Base-by-base conservation (phyloP, 345 rosid genomes). In the Laguncularia racemosa region DNA sequence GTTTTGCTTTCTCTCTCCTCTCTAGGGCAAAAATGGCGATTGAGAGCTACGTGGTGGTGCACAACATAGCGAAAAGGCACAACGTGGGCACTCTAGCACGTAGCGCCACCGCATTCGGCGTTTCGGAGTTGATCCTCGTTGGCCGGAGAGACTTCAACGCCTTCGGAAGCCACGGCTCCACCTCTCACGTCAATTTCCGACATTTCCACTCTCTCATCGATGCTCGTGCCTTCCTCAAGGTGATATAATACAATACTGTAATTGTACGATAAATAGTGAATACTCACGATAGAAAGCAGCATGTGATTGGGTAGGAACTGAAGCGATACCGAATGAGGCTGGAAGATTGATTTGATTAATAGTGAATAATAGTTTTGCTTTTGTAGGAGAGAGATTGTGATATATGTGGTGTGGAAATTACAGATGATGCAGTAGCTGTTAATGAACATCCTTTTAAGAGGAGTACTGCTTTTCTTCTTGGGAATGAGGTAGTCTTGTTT, bases 101-200 rank as follows among this genome's bases (percentile, higher is more conserved):
- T 21, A 89, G 95, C 79, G 95, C 96, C 14, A 89, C 97, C 10
- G 96, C 97, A 0, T 93, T 89, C 52, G 99, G 99, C 45, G 97
- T 89, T 6, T 74, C 81, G 40, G 97, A 93, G 77, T 61, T 93
- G 16, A 87, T 93, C 11, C 81, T 93, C 46, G 88, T 85, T 1
- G 99, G 99, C 48, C 96, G 97, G 55, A 67, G 99, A 14, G 97
- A 93, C 73, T 93, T 93, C 76, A 89, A 93, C 73, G 79, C 96
- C 61, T 89, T 93, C 50, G 99, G 99, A 10, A 87, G 97, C 74
- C 99, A 93, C 57, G 99, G 99, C 23, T 89, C 99, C 54, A 77
- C 97, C 60, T 81, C 95, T 48, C 99, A 87, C 74, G 38, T 85
- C 61, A 78, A 74, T 48, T 87, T 87, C 75, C 89, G 96, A 73